Percentiles rank a stretch among this genome's conserved stretches.
These are phyloP conservation scores for Teratosphaeriaceae sp. DNA, from an alignment of 2,329 filamentous ascomycete species.

Conservation along the genomic window DNA sequence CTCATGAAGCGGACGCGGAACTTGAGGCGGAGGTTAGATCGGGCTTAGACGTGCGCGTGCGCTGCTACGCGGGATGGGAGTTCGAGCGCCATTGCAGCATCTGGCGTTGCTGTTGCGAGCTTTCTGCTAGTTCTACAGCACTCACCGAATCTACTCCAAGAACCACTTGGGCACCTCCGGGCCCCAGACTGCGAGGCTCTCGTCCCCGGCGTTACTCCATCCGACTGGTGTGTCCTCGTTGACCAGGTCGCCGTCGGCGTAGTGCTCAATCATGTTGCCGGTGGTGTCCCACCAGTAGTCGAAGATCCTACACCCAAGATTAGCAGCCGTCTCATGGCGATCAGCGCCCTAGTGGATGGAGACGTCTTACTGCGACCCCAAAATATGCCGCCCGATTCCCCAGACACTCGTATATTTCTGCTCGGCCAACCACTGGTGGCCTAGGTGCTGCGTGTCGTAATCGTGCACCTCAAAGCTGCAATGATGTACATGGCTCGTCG, in stretches of 20 bases:
- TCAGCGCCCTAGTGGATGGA: background rate
- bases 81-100: too few species aligned
- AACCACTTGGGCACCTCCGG: conserved; percentile 26
- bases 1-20: conserved; percentile 88
- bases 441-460: conserved; percentile 63
- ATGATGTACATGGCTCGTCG: conserved; percentile 54
- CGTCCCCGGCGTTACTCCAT: conserved; percentile 32
- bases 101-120: background rate
- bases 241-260: conserved; percentile 63
- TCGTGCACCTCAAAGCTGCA: conserved; percentile 64
- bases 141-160: conserved; percentile 12
- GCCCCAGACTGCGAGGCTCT: conserved; percentile 24
- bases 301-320: conserved; percentile 45
- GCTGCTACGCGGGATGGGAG: background rate
- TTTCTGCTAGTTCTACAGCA: background rate
- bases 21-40: conserved; percentile 71
- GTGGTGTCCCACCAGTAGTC: conserved; percentile 64
- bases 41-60: conserved; percentile 13
- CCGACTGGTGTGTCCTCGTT: conserved; percentile 43
- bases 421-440: conserved; percentile 60
- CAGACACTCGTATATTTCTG: conserved; percentile 60
- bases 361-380: conserved; percentile 51
- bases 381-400: conserved; percentile 64
- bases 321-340: background rate
- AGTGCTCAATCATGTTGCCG: conserved; percentile 50